Conservation (phyloP, 192 early-diverging fungal species). For the Rhizophagus prolifer region DNA sequence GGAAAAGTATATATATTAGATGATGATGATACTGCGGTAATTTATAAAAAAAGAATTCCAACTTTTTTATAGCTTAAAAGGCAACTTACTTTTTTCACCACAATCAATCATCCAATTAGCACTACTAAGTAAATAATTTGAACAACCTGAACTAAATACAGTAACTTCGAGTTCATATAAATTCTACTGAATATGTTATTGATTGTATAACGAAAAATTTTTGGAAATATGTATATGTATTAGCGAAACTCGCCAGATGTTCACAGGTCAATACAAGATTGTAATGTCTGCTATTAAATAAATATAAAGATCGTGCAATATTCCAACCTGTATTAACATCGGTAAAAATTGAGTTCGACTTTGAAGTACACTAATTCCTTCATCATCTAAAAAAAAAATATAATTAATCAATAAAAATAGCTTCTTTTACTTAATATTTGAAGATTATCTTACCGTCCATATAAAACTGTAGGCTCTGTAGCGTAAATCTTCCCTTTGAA, state of each 20-base stretch:
- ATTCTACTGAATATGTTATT: constrained; percentile 31
- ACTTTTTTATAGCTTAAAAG: background rate
- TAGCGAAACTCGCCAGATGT: constrained; percentile 40
- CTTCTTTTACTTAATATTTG: no score
- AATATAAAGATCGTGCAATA: constrained; percentile 21
- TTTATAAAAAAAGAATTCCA: constrained; percentile 24
- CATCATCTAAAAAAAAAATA: no score
- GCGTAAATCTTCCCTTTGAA: no score
- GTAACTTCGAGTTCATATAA: no score
- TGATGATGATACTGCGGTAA: constrained; percentile 49
- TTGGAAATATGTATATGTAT: background rate
- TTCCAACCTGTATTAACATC: constrained; percentile 2
- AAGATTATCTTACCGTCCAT: no score
- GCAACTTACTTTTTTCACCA: constrained; percentile 49
- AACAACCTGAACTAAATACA: no score
- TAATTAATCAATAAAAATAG: no score
- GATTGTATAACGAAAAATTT: constrained; percentile 20
- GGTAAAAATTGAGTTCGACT: background rate
- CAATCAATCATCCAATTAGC: no score
- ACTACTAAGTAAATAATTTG: no score
- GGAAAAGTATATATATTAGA: constrained; percentile 52
- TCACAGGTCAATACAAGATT: constrained; percentile 62
- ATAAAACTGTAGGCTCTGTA: no score
- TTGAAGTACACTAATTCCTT: no score
- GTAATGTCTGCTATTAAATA: constrained; percentile 51